A percentile compares a stretch with the other conserved stretches of the same genome.
phyloP scores from a whole-genome alignment of 228 moss, liverwort and hornwort species.

The Sphagnum fallax region DNA sequence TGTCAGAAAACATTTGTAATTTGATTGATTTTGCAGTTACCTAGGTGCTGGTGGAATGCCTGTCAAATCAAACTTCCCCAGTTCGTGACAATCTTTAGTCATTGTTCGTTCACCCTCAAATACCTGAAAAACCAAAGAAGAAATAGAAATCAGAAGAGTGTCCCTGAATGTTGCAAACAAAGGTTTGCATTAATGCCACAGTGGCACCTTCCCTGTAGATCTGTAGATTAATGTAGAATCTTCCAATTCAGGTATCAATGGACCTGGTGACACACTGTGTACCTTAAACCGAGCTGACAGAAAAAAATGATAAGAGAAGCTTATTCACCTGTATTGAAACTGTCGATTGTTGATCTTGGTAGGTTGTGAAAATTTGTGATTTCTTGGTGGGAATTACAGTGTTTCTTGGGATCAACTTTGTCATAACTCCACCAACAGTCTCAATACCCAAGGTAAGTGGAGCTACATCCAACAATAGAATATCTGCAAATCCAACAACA shows the following conservation, averaged over 20 bases:
- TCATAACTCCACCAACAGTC: conserved; percentile 91
- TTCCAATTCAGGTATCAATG: no score
- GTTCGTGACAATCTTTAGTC: conserved; percentile 86
- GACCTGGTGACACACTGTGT: no score
- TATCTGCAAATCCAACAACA: conserved; percentile 9
- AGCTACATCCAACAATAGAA: conserved; percentile 55
- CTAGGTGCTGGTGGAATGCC: conserved; percentile 40
- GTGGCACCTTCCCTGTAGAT: no score
- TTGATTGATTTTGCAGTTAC: neutral
- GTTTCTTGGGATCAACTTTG: conserved; percentile 81
- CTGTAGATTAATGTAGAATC: no score
- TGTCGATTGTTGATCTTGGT: conserved; percentile 53
- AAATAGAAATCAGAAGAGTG: no score
- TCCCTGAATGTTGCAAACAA: no score
- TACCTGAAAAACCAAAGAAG: conserved; percentile 12
- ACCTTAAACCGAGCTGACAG: no score
- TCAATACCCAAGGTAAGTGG: conserved; percentile 84
- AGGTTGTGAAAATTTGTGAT: conserved; percentile 74
- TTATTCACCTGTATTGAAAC: conserved; percentile 40
- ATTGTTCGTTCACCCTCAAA: conserved; percentile 84
- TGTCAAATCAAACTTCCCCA: conserved; percentile 63
- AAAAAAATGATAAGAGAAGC: no score
- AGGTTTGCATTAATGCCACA: no score
- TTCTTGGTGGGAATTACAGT: conserved; percentile 91
- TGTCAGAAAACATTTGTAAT: neutral